A percentile compares a stretch with the other conserved stretches of the same genome.
Evolutionary conservation across 2,329 filamentous ascomycete genomes (phyloP).

Genomic region (Elsinoe fawcettii): DNA sequence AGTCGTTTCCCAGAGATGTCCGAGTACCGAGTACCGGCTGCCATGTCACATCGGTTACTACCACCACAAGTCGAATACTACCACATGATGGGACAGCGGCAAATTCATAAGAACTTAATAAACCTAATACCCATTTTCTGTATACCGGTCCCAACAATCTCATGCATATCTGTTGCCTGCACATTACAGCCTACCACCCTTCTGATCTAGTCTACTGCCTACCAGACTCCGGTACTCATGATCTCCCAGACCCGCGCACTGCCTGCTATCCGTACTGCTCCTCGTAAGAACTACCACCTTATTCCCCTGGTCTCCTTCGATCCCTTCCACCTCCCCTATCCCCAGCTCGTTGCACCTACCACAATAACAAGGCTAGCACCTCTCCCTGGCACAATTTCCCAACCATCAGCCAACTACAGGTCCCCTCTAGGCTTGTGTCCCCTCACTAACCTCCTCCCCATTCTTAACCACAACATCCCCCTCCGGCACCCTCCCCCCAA

Average conservation of each 20-base stretch:
- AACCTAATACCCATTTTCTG: background rate
- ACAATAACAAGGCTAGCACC: no score
- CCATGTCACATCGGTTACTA: no score
- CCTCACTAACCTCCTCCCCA: constrained; percentile 20
- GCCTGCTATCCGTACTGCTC: no score
- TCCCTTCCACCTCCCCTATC: no score
- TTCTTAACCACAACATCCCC: constrained; percentile 29
- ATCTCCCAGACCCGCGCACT: no score
- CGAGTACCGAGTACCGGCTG: no score
- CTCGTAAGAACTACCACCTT: no score
- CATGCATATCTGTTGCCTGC: background rate
- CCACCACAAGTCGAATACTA: background rate
- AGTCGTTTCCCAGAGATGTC: background rate
- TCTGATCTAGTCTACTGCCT: background rate
- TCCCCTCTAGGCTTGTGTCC: background rate
- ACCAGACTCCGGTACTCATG: background rate
- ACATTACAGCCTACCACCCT: background rate
- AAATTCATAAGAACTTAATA: background rate
- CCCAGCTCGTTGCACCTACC: no score
- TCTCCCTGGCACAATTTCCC: background rate
- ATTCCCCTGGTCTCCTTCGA: no score
- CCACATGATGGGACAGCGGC: background rate
- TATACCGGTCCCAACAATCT: background rate
- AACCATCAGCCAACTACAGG: background rate
- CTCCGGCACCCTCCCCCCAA: constrained; percentile 26